These are phyloP conservation scores for Gnetum montanum DNA, from an alignment of 75 land plant species.

Conservation along the genomic window DNA sequence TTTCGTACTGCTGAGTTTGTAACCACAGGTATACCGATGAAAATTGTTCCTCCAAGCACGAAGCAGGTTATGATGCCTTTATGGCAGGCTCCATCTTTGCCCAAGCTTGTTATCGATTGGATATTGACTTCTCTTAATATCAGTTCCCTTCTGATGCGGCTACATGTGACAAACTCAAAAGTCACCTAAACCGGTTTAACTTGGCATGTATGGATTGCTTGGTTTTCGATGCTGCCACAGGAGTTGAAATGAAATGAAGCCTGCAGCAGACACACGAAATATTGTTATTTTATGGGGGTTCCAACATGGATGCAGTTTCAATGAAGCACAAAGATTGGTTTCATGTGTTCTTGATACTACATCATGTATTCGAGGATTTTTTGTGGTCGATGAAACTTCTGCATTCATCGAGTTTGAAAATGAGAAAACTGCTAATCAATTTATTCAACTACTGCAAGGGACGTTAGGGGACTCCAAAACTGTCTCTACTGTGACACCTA, in stretches of 20 bases:
- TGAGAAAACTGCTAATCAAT: slow-evolving; percentile 28
- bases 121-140: slow-evolving; percentile 30
- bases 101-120: slow-evolving; percentile 57
- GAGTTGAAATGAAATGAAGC: slow-evolving; percentile 13
- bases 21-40: slow-evolving; percentile 38
- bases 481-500: background rate
- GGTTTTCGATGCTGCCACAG: slow-evolving; percentile 56
- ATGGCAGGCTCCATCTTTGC: slow-evolving; percentile 95
- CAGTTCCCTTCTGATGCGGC: slow-evolving; percentile 13
- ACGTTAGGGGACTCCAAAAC: slow-evolving; percentile 15
- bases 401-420: slow-evolving; percentile 62
- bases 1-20: background rate
- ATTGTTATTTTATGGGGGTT: slow-evolving; percentile 74
- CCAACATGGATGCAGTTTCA: slow-evolving; percentile 21
- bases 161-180: slow-evolving; percentile 28
- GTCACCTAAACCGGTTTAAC: slow-evolving; percentile 54
- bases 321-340: slow-evolving; percentile 27
- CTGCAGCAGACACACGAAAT: slow-evolving; percentile 17
- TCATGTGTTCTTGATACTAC: slow-evolving; percentile 30
- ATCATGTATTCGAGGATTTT: slow-evolving; percentile 23
- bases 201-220: slow-evolving; percentile 52
- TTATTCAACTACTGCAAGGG: slow-evolving; percentile 32
- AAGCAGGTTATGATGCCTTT: slow-evolving; percentile 98
- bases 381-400: slow-evolving; percentile 49
- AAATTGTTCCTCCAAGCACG: slow-evolving; percentile 76